Conservation (phyloP, 345 rosid genomes). For the Murraya koenigii region DNA sequence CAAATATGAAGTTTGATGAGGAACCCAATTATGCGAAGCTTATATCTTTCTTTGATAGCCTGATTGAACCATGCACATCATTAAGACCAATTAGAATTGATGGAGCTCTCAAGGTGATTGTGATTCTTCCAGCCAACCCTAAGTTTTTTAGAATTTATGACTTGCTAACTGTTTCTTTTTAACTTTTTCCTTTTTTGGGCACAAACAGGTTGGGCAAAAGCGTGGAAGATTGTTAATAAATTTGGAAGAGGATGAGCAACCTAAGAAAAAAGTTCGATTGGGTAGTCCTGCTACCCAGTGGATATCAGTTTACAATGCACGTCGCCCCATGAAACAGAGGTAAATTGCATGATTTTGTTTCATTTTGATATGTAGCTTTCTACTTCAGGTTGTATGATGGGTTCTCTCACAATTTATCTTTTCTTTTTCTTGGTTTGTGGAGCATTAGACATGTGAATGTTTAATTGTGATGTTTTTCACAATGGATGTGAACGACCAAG, state of each 20-base stretch:
- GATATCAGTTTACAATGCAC: slow-evolving; percentile 90
- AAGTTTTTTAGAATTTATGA: neutral
- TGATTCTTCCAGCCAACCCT: slow-evolving; percentile 3
- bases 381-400: neutral
- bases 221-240: slow-evolving; percentile 69
- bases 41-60: slow-evolving; percentile 69
- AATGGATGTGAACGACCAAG: neutral
- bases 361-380: neutral
- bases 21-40: slow-evolving; percentile 92
- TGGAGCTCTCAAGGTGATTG: slow-evolving; percentile 85
- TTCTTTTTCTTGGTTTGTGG: neutral
- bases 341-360: slow-evolving; percentile 16
- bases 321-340: slow-evolving; percentile 97
- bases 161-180: no score
- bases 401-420: neutral
- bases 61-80: slow-evolving; percentile 64
- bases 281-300: slow-evolving; percentile 96
- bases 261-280: slow-evolving; percentile 75
- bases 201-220: slow-evolving; percentile 72
- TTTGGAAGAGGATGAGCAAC: slow-evolving; percentile 90
- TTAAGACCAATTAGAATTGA: slow-evolving; percentile 89
- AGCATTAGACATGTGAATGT: neutral
- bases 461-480: neutral
- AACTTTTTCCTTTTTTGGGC: slow-evolving; percentile 13
- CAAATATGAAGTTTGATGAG: slow-evolving; percentile 90